Conservation (phyloP, 1,284 basidiomycete genomes). For the Cryptococcus amylolentus region DNA sequence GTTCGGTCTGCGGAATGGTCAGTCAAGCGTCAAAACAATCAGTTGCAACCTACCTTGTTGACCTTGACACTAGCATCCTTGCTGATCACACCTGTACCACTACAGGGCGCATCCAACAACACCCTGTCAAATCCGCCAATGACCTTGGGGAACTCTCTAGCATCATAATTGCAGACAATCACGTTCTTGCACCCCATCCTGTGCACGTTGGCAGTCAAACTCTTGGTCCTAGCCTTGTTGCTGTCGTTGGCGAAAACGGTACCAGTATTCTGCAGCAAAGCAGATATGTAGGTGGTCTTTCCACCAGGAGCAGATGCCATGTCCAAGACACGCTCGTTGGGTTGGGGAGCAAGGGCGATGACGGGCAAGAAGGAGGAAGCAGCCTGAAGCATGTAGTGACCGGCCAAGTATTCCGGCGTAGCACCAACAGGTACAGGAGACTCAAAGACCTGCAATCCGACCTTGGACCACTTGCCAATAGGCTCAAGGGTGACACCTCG, state of each 20-base stretch:
- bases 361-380: conserved; percentile 99
- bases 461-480: conserved; percentile 98
- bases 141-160: conserved; percentile 97
- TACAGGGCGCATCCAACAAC: conserved; percentile 93
- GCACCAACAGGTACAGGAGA: conserved; percentile 92
- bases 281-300: conserved; percentile 94
- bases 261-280: conserved; percentile 95
- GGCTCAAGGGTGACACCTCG: conserved; percentile 96
- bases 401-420: conserved; percentile 97
- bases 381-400: conserved; percentile 99
- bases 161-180: conserved; percentile 95
- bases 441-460: conserved; percentile 97
- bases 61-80: conserved; percentile 97
- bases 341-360: conserved; percentile 88
- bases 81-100: conserved; percentile 95
- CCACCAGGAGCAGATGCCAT: conserved; percentile 99
- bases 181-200: conserved; percentile 98
- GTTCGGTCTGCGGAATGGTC: conserved; percentile 64
- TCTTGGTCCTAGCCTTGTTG: conserved; percentile 93
- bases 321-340: conserved; percentile 90
- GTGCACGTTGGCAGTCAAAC: conserved; percentile 93
- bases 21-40: conserved; percentile 2
- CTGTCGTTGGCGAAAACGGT: conserved; percentile 97
- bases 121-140: conserved; percentile 98
- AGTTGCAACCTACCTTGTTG: conserved; percentile 73